Evolutionary conservation across 768 basidiomycete genomes (phyloP).

Genomic region (Leccinellum luteum): DNA sequence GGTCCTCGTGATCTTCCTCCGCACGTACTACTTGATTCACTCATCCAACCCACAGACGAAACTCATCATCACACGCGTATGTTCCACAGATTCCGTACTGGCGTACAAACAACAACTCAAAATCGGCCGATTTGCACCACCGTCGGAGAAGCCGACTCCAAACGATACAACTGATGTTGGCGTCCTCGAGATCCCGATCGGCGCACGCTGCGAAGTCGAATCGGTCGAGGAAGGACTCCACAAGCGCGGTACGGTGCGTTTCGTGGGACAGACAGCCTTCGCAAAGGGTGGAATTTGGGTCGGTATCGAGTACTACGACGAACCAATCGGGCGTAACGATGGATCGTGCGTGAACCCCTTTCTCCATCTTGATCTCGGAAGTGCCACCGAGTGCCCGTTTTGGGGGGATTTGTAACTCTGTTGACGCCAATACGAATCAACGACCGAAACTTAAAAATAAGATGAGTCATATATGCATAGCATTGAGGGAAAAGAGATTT

Average conservation of each 20-base stretch:
- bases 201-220: conserved; percentile 82
- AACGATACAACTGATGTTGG: conserved; percentile 12
- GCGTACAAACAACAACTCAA: conserved; percentile 85
- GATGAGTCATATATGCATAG: too few species aligned
- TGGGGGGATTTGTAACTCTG: too few species aligned
- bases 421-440: too few species aligned
- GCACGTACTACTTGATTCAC: background rate
- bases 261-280: conserved; percentile 79
- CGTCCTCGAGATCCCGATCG: conserved; percentile 57
- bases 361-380: background rate
- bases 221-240: conserved; percentile 63
- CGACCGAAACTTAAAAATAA: too few species aligned
- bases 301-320: conserved; percentile 93
- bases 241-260: conserved; percentile 82
- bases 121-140: conserved; percentile 83
- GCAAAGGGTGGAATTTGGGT: conserved; percentile 72
- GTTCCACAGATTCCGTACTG: conserved; percentile 79
- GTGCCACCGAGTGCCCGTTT: too few species aligned
- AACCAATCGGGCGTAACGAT: conserved; percentile 93
- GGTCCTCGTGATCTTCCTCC: conserved; percentile 42
- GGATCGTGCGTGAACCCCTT: conserved; percentile 68
- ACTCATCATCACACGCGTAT: conserved; percentile 39
- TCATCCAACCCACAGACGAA: conserved; percentile 49
- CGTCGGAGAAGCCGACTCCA: conserved; percentile 32
- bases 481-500: too few species aligned